Conservation (phyloP, 164 flowering plant genomes). For the Stephania japonica region DNA sequence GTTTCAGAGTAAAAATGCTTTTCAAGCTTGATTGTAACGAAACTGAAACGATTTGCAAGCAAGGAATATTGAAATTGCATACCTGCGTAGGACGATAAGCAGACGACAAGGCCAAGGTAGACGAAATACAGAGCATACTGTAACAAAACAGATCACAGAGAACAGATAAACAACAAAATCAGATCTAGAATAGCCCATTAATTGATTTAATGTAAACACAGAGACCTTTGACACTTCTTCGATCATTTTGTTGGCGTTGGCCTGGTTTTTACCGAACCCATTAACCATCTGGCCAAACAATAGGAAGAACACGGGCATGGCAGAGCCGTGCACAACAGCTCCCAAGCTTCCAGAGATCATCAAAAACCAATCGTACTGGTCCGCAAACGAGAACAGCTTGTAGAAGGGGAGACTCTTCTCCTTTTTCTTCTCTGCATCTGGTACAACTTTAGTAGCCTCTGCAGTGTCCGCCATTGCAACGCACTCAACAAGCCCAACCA, state of each 20-base stretch:
- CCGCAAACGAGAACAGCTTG: constrained; percentile 87
- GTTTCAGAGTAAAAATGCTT: not conserved
- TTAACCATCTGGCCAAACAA: constrained; percentile 92
- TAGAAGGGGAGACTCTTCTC: constrained; percentile 77
- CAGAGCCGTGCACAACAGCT: constrained; percentile 87
- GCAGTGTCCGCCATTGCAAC: constrained; percentile 55
- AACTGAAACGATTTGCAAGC: too few relatives aligned
- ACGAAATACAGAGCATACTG: constrained; percentile 95
- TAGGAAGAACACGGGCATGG: constrained; percentile 95
- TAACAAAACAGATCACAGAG: constrained; percentile 19
- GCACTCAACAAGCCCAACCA: not conserved
- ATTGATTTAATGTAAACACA: not conserved
- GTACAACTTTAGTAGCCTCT: constrained; percentile 37
- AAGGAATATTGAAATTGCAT: not conserved
- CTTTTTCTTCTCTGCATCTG: constrained; percentile 80
- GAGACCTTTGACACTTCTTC: constrained; percentile 81
- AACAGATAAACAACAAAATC: not conserved
- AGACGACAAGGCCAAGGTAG: constrained; percentile 83
- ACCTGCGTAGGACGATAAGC: constrained; percentile 96
- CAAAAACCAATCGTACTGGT: constrained; percentile 60
- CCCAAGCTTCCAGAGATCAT: constrained; percentile 83
- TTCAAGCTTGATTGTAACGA: not conserved
- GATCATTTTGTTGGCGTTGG: constrained; percentile 64
- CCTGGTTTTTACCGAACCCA: constrained; percentile 87
- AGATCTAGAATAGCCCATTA: constrained; percentile 20